phyloP scores from a whole-genome alignment of 495 filamentous ascomycete species.

The Podospora sp. region DNA sequence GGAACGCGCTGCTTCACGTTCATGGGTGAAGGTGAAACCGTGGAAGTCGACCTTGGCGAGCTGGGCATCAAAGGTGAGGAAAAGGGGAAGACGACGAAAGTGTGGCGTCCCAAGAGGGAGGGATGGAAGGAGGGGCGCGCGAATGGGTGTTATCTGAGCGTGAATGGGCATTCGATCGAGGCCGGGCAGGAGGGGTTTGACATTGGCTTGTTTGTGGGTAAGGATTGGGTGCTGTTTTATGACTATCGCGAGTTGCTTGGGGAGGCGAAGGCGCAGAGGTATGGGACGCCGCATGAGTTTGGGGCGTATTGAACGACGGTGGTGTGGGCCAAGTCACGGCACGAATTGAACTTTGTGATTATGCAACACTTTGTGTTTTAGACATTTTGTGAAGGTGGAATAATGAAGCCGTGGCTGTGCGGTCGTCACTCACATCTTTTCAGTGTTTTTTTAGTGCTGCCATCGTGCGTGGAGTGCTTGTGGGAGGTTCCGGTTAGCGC shows the following conservation, averaged over 20 bases:
- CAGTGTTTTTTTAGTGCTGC: no score
- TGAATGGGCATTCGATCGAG: slow-evolving; percentile 37
- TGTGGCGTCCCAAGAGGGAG: slow-evolving; percentile 33
- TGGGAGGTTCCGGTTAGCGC: no score
- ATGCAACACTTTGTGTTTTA: no score
- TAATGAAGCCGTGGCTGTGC: no score
- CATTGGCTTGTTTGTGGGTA: slow-evolving; percentile 29
- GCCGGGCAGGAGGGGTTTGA: slow-evolving; percentile 33
- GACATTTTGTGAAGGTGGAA: no score
- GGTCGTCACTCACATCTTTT: no score
- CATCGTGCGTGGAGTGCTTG: no score
- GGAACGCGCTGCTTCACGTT: slow-evolving; percentile 40
- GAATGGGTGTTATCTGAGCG: slow-evolving; percentile 27
- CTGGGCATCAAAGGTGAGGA: slow-evolving; percentile 16
- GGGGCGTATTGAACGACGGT: slow-evolving; percentile 11
- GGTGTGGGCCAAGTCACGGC: no score
- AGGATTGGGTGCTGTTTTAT: slow-evolving; percentile 34
- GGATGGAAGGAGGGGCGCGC: slow-evolving; percentile 25
- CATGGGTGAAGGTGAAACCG: slow-evolving; percentile 9
- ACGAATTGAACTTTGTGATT: no score
- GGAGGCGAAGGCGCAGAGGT: slow-evolving; percentile 1
- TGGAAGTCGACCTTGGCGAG: slow-evolving; percentile 17
- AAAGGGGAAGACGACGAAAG: slow-evolving; percentile 23
- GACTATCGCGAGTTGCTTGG: slow-evolving; percentile 23
- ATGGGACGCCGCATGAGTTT: slow-evolving; percentile 8